A percentile compares a stretch with the other conserved stretches of the same genome.
phyloP scores from a whole-genome alignment of 2,329 filamentous ascomycete genomes.

The Colletotrichum sp. region DNA sequence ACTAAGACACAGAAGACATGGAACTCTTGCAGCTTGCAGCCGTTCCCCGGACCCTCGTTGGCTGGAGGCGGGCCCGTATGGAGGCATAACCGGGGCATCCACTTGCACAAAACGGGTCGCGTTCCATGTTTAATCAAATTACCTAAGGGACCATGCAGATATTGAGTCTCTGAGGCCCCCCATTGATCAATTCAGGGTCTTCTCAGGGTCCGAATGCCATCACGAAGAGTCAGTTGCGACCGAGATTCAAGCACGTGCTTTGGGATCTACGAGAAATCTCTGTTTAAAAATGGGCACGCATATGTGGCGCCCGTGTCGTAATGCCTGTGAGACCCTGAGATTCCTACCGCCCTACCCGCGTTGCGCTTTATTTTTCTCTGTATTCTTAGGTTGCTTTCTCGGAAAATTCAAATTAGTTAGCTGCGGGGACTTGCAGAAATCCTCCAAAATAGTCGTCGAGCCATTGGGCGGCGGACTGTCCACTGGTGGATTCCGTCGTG shows the following conservation, averaged over 20 bases:
- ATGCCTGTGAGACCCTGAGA: not conserved
- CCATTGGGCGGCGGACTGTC: conserved; percentile 1
- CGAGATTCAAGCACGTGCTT: not conserved
- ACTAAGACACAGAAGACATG: not conserved
- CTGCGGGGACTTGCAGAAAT: conserved; percentile 3
- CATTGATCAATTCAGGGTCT: not conserved
- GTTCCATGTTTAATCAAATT: not conserved
- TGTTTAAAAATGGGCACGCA: not conserved
- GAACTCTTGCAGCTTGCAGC: not conserved
- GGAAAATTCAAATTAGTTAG: not conserved
- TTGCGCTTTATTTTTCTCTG: not conserved
- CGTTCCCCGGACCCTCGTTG: not conserved
- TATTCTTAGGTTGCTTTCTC: not conserved
- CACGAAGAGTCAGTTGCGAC: not conserved
- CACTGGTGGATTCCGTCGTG: not conserved
- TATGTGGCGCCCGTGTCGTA: not conserved
- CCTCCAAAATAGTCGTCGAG: conserved; percentile 9
- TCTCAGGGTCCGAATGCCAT: not conserved
- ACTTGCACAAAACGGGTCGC: conserved; percentile 4
- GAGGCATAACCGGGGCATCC: not conserved
- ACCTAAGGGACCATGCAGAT: not conserved
- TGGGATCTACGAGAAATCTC: not conserved
- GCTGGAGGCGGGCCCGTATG: not conserved
- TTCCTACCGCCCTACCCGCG: not conserved
- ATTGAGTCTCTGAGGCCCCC: not conserved